Conservation (phyloP, 495 filamentous ascomycete species). For the Penicillium ucsense region DNA sequence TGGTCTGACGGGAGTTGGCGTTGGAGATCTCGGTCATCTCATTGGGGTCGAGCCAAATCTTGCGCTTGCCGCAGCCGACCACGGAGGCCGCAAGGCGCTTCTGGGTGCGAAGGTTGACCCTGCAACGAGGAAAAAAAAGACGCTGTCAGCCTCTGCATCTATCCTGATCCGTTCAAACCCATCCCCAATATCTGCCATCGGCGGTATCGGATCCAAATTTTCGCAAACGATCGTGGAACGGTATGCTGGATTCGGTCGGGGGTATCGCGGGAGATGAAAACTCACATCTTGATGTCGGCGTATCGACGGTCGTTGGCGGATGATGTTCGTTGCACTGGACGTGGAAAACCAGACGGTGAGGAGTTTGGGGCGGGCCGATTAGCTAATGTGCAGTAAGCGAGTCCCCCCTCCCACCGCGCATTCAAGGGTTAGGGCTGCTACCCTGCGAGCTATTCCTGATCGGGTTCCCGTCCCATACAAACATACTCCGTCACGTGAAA, state of each 20-base stretch:
- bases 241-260: slow-evolving; percentile 7
- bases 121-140: slow-evolving; percentile 34
- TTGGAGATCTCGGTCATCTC: slow-evolving; percentile 99
- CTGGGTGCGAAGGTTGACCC: slow-evolving; percentile 99
- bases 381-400: slow-evolving; percentile 43
- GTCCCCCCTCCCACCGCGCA: slow-evolving; percentile 12
- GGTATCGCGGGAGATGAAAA: slow-evolving; percentile 21
- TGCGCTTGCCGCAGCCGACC: slow-evolving; percentile 96
- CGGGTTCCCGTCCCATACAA: background rate
- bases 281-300: slow-evolving; percentile 48
- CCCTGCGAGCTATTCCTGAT: slow-evolving; percentile 12
- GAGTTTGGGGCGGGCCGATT: slow-evolving; percentile 39
- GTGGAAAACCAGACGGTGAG: slow-evolving; percentile 34
- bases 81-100: slow-evolving; percentile 99
- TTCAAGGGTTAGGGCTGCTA: slow-evolving; percentile 12
- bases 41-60: slow-evolving; percentile 99
- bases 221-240: background rate
- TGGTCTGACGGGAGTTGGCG: slow-evolving; percentile 99
- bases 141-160: slow-evolving; percentile 28
- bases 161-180: slow-evolving; percentile 7
- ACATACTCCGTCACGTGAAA: too few relatives aligned
- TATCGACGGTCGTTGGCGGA: slow-evolving; percentile 46
- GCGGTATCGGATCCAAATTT: background rate
- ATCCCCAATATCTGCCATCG: slow-evolving; percentile 1
- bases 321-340: slow-evolving; percentile 43